phyloP scores from a whole-genome alignment of 2,329 filamentous ascomycete genomes.

The Exophiala alcalophila region DNA sequence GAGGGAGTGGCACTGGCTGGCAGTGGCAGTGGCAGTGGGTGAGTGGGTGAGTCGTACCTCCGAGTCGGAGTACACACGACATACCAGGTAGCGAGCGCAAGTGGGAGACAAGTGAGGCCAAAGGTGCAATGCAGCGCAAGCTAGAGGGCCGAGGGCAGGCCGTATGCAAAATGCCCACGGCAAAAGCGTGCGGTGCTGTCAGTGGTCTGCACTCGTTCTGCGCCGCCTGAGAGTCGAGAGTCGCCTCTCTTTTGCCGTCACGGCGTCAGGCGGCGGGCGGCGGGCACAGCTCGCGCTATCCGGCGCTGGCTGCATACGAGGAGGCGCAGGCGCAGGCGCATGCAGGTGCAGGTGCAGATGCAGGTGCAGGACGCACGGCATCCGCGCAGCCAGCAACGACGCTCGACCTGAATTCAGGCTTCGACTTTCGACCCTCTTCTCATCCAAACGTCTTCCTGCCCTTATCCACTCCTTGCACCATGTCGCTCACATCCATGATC shows the following conservation, averaged over 20 bases:
- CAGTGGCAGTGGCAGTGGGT: too few relatives aligned
- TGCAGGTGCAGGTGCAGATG: not conserved
- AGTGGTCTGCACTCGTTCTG: not conserved
- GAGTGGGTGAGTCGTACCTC: too few relatives aligned
- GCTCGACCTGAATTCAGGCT: too few relatives aligned
- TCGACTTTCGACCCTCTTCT: not conserved
- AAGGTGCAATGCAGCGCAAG: not conserved
- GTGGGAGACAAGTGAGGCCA: not conserved
- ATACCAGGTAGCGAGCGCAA: conserved; percentile 1
- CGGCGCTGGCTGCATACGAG: too few relatives aligned
- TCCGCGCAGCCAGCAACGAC: too few relatives aligned
- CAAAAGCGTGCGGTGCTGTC: not conserved
- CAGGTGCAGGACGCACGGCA: conserved; percentile 1
- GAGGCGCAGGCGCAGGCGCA: not conserved
- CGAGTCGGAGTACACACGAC: too few relatives aligned
- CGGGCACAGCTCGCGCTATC: too few relatives aligned
- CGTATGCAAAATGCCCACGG: too few relatives aligned
- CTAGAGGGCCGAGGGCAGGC: not conserved
- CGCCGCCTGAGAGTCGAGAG: not conserved
- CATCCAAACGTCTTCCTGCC: not conserved
- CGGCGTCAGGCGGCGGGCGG: too few relatives aligned
- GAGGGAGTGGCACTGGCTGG: too few relatives aligned
- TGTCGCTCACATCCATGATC: conserved; percentile 10
- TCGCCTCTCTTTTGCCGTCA: too few relatives aligned
- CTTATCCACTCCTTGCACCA: conserved; percentile 6